phyloP scores from a whole-genome alignment of 495 filamentous ascomycete species.

The Penicillium parvum region DNA sequence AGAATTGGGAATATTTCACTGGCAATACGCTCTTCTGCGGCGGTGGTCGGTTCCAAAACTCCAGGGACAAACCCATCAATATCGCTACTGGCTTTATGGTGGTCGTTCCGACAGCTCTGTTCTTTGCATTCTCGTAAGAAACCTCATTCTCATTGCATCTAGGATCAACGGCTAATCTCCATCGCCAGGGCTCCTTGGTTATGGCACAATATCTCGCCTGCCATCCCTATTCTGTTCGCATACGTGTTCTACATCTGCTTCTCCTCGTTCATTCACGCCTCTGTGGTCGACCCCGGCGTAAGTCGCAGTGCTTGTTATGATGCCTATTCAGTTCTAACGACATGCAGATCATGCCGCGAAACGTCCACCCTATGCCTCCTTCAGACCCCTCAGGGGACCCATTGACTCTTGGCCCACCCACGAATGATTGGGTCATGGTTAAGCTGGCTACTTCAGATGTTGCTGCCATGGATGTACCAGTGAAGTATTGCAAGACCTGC shows the following conservation, averaged over 20 bases:
- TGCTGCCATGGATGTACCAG: constrained; percentile 91
- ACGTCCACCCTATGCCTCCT: constrained; percentile 63
- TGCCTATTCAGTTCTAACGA: too few relatives aligned
- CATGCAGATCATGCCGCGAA: constrained; percentile 74
- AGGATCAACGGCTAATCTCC: too few relatives aligned
- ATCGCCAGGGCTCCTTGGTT: constrained; percentile 80
- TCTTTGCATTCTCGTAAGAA: constrained; percentile 84
- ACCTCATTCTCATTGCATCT: too few relatives aligned
- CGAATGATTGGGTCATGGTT: constrained; percentile 86
- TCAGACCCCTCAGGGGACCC: constrained; percentile 64
- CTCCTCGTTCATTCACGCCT: constrained; percentile 90
- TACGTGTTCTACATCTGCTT: constrained; percentile 87
- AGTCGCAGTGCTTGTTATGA: too few relatives aligned
- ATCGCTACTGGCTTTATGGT: constrained; percentile 78
- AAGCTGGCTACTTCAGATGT: constrained; percentile 67
- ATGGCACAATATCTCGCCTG: constrained; percentile 87
- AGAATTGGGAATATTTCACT: constrained; percentile 85
- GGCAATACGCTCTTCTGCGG: constrained; percentile 89
- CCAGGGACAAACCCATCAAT: constrained; percentile 85
- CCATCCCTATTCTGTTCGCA: constrained; percentile 84
- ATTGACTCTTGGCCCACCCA: constrained; percentile 71
- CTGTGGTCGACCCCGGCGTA: constrained; percentile 87
- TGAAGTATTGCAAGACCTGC: constrained; percentile 96
- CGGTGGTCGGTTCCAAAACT: constrained; percentile 82
- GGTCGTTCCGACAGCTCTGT: constrained; percentile 70